Percentiles rank a stretch among this genome's conserved stretches.
Evolutionary conservation across 108 stramenopile genomes (phyloP).

Genomic region (Epithemia pelagica): DNA sequence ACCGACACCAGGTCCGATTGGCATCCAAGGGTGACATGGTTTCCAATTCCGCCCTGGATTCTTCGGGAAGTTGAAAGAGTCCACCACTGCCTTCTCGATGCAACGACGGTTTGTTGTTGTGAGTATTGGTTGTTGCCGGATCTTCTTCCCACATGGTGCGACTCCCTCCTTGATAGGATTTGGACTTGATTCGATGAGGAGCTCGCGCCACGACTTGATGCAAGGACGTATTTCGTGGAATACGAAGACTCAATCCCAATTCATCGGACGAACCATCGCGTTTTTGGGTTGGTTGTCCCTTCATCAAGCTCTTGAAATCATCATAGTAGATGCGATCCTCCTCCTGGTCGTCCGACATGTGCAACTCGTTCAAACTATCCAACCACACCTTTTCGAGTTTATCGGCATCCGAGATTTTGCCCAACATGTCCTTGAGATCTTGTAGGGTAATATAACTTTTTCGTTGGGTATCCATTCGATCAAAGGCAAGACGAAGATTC

Average conservation of each 20-base stretch:
- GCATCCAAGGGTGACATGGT: conserved; percentile 6
- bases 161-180: not conserved
- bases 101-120: not conserved
- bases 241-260: not conserved
- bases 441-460: conserved; percentile 71
- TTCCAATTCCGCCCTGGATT: not conserved
- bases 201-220: not conserved
- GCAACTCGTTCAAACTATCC: conserved; percentile 26
- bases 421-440: conserved; percentile 66
- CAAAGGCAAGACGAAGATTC: conserved; percentile 74
- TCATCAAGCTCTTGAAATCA: conserved; percentile 53
- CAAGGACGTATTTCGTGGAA: not conserved
- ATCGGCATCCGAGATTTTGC: conserved; percentile 37
- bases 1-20: conserved; percentile 13
- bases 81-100: not conserved
- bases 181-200: not conserved
- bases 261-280: not conserved
- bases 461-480: conserved; percentile 71
- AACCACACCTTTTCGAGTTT: conserved; percentile 51
- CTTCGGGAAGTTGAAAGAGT: not conserved
- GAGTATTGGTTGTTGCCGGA: not conserved
- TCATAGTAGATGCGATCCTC: conserved; percentile 38
- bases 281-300: conserved; percentile 38
- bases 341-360: conserved; percentile 4
- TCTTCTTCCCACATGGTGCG: too few species aligned